Evolutionary conservation across 352 stramenopile species (phyloP).

Genomic region (Thalassiosira exigua): DNA sequence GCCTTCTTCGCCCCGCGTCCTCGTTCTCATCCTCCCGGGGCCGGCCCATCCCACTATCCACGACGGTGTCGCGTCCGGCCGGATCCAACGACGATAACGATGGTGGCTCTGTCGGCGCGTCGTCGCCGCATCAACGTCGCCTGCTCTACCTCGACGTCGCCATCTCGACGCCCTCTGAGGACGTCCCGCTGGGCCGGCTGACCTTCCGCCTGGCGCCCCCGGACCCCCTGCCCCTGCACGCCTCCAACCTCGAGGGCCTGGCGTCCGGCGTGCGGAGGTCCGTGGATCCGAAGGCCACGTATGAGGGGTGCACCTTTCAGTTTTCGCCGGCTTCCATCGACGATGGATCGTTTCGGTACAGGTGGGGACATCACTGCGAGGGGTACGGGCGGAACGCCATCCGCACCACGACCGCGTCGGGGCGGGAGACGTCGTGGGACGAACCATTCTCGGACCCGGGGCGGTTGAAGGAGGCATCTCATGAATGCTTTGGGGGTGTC

Average conservation of each 20-base stretch:
- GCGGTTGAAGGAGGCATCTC: constrained; percentile 36
- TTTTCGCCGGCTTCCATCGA: constrained; percentile 57
- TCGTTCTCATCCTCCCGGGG: too few relatives aligned
- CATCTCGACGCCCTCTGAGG: constrained; percentile 1
- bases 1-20: too few relatives aligned
- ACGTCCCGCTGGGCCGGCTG: constrained; percentile 53
- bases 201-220: constrained; percentile 59
- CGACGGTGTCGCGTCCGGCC: too few relatives aligned
- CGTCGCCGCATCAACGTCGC: too few relatives aligned
- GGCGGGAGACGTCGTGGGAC: constrained; percentile 23
- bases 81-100: too few relatives aligned
- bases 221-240: constrained; percentile 61
- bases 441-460: constrained; percentile 55
- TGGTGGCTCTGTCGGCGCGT: too few relatives aligned
- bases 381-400: constrained; percentile 65
- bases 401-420: constrained; percentile 8
- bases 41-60: too few relatives aligned
- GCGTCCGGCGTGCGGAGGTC: constrained; percentile 36
- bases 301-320: constrained; percentile 65
- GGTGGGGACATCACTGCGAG: constrained; percentile 64
- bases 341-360: constrained; percentile 57
- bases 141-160: constrained; percentile 47
- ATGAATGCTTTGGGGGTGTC: constrained; percentile 59
- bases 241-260: constrained; percentile 65
- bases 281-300: constrained; percentile 63